Base-by-base conservation (phyloP, 2,329 filamentous ascomycete genomes). In the Aurifilum marmelostoma region DNA sequence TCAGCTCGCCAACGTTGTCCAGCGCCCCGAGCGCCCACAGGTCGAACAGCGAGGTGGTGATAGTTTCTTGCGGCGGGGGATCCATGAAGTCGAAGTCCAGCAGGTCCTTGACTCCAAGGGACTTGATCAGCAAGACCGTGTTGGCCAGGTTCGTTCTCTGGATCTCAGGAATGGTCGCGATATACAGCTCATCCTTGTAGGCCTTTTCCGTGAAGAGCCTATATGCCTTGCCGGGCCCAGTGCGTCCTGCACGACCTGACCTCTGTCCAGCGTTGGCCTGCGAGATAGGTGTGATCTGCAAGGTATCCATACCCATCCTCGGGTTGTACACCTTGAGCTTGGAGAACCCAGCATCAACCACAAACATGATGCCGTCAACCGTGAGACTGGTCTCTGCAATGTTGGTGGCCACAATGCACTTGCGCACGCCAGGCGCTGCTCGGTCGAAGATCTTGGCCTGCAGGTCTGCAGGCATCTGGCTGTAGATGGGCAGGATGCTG, bases 71-170 rank as follows among this genome's bases (percentile, higher is more conserved):
- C 0, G 96, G 96, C 8, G 96, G 96, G 1, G 96, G 96, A 74
- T 99, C 96, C 95, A 99, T 98, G 75, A 99, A 99, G 78, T 98
- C 94, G 76, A 99, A 99, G 78, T 99, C 95, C 0, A 99, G 82
- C 12, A 99, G 84, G 74, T 99, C 94, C 76, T 93, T 95, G 24
- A 99, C 95, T 0, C 96, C 96, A 0, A 99, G 87, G 0, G 93
- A 97, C 77, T 99, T 99, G 61, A 99, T 86, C 63, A 99, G 88
- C 18, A 99, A 85, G 3, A 99, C 95, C 0, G 94, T 98, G 75
- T 98, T 98, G 75, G 93, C 91, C 1, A 99, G 87, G 75, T 98
- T 99, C 0, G 96, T 99, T 24, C 96, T 88, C 80, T 99, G 96
- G 56, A 99, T 98, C 77, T 99, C 96, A 0, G 96, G 96, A 62